Evolutionary conservation across 1,284 basidiomycete species (phyloP), one percentile per base, ranked within the genome.

Genomic region (Ustilago bromivora): DNA sequence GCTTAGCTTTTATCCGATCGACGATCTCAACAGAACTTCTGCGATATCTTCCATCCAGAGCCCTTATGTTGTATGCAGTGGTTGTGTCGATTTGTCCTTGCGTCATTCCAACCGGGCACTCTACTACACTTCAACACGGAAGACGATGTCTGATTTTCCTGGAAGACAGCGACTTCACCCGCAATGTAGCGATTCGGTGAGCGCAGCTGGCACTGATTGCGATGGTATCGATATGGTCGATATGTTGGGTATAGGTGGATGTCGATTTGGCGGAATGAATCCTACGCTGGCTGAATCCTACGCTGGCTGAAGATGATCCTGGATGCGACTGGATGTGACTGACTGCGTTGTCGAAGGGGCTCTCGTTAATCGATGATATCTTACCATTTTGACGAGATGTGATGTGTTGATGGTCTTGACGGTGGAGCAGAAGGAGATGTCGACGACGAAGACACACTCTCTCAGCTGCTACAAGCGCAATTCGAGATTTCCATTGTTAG

Each of bases 381-480:
- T 77, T 73, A 77, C 75, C 75, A 77, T 77, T 66, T 77, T 77
- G 75, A 77, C 66, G 75, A 58, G 38, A 52, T 70, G 63, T 71
- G 66, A 61, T 59, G 66, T 70, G 67, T 73, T 73, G 66, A 73
- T 73, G 75, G 75, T 77, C 67, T 77, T 77, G 75, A 77, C 66
- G 75, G 71, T 70, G 75, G 63, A 67, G 55, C 49, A 57, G 60
- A 74, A 74, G 63, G 63, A 64, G 59, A 55, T n/a, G 34, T 61
- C 43, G 49, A 35, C 23, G 23, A 28, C 28, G 15, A 41, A 62
- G 19, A 47, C 7, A 28, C 23, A 23, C 23, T 23, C 2, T 11
- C 51, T 46, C 38, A 23, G 38, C 40, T 11, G 19, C 4, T 34
- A n/a, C 4, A 36, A 35, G 31, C 32, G n/a, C 6, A 28, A 57